Evolutionary conservation across 352 stramenopile species (phyloP).

Genomic region (Globisporangium irregulare): DNA sequence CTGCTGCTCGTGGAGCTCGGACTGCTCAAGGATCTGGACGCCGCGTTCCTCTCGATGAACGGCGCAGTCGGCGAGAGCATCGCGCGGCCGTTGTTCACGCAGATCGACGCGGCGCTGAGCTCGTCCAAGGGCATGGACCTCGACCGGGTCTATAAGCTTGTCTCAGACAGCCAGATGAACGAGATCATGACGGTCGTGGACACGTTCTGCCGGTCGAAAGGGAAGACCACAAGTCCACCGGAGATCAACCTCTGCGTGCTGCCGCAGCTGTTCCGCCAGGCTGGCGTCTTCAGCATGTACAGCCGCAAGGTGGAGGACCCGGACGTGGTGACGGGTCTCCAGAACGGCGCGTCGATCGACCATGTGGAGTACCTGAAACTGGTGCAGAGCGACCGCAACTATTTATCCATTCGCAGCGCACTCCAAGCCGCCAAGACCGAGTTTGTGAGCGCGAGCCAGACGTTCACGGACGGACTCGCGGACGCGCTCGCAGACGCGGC

Average conservation of each 20-base stretch:
- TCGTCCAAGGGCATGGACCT: constrained; percentile 6
- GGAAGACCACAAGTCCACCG: not conserved
- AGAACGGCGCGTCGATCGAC: not conserved
- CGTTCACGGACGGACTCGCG: constrained; percentile 2
- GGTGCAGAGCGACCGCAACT: not conserved
- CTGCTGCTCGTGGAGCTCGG: not conserved
- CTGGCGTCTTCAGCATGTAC: constrained; percentile 2
- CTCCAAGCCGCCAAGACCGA: constrained; percentile 3
- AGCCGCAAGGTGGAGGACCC: constrained; percentile 4
- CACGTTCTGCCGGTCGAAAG: not conserved
- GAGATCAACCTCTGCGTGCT: constrained; percentile 3
- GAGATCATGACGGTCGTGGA: constrained; percentile 5
- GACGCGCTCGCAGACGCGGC: not conserved
- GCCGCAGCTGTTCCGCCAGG: not conserved
- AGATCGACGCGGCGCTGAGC: constrained; percentile 1
- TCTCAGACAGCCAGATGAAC: not conserved
- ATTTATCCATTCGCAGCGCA: not conserved
- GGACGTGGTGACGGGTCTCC: not conserved
- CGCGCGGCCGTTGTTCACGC: not conserved
- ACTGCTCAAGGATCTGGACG: not conserved
- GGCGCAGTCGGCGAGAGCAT: constrained; percentile 1
- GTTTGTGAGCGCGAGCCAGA: constrained; percentile 1
- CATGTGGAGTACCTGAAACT: not conserved
- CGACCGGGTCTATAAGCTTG: not conserved
- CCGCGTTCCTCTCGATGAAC: not conserved